Evolutionary conservation across 495 filamentous ascomycete genomes (phyloP), one percentile per base, ranked within the genome.

Genomic region (Talaromyces proteolyticus): DNA sequence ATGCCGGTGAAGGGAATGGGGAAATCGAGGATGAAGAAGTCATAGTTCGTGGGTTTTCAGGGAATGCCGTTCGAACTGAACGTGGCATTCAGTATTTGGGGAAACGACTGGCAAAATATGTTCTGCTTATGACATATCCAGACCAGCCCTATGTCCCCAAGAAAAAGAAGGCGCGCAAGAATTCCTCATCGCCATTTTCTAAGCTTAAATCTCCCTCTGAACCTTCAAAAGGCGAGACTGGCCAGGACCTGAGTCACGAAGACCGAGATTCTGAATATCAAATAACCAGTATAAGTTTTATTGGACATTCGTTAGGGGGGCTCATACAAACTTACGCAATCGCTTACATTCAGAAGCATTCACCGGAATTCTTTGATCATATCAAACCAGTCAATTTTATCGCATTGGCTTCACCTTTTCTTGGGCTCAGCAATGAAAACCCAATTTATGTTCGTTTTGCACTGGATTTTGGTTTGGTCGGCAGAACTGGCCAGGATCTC

Each of bases 401-500:
- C 50, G 74, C 88, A n/a, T 67, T 98, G 45, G 92, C 93, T 21
- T 84, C 89, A 5, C 93, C 93, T 0, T 89, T 96, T 53, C 69
- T 98, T 4, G 93, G 93, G 0, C 77, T 98, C 42, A 96, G 91
- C 66, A 95, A 98, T 61, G 93, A 98, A 59, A 98, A 98, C 51
- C 93, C 93, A 0, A 69, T 97, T 43, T 97, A 98, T 66, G 89
- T 98, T 57, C 94, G 90, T 51, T 97, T 97, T 65, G 93, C 94
- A 2, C 74, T 98, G 19, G 94, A 98, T 59, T 90, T 97, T 62
- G 94, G 93, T 6, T 78, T 98, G 6, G 94, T 97, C 24, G 93
- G 93, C 11, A 79, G 91, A 23, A 97, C 93, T 6, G 93, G 93
- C 3, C 89, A 97, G 63, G 93, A 98, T 66, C 72, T 98, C 8